Base-by-base conservation (phyloP, 495 filamentous ascomycete genomes). In the Lophiostoma macrostomum region DNA sequence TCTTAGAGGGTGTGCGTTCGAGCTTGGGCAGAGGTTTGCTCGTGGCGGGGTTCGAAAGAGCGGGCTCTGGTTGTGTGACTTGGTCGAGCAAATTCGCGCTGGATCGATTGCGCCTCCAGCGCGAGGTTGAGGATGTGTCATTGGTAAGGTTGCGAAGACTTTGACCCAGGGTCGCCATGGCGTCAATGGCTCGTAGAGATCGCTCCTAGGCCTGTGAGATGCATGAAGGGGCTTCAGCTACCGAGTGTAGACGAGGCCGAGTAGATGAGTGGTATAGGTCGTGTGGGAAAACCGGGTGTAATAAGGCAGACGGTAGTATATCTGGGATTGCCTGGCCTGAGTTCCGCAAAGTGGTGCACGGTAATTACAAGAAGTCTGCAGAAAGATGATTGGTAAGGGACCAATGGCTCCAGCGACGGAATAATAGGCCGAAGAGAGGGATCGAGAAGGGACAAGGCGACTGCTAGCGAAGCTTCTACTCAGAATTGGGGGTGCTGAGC, bases 1-100 rank as follows among this genome's bases (percentile, higher is more conserved):
- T 67, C 53, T 67, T 72, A 5, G 67, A 69, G 4, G 57, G 39
- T 0, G 60, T 47, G 28, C 49, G 61, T 31, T 62, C 58, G 16
- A 65, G 41, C 45, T 49, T 64, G 11, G 57, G 44, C 23, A 34
- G 18, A 27, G 54, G 32, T 44, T 56, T 56, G n/a, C 31, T 40
- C n/a, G 34, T 27, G 0, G 42, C 19, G 11, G 50, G 46, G 1
- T 50, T 40, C n/a, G 41, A 16, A 35, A n/a, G 14, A 25, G 38
- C n/a, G n/a, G 34, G 24, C 28, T 43, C 41, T 14, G 54, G 32
- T 38, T 55, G 49, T 18, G 38, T 24, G 1, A 45, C 30, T 43
- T 46, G 56, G n/a, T 60, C 46, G 34, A 48, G 29, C 3, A 51
- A 51, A 35, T 51, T 55, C 18, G 43, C 32, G 27, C 35, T 49